Evolutionary conservation across 2,329 filamentous ascomycete genomes (phyloP), one percentile per base, ranked within the genome.

Genomic region (Colletotrichum eremochloae): DNA sequence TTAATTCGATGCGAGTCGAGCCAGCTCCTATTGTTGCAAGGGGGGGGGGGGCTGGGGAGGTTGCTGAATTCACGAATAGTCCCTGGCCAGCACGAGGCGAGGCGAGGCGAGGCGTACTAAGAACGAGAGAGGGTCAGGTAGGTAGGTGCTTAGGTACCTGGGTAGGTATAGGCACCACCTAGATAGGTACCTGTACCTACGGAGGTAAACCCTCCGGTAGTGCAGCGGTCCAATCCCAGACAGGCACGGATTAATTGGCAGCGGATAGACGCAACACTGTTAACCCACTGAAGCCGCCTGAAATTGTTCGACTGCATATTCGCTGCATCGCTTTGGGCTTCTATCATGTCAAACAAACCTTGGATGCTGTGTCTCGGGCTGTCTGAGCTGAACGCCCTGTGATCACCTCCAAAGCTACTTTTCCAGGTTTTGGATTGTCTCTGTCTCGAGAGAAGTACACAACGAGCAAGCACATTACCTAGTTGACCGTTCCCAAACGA

Each of bases 51-150:
- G 65, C 58, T 72, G 58, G 64, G 57, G 50, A 33, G 11, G 53
- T 56, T 70, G 44, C 44, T 48, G 63, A 48, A 67, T 60, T 55
- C 67, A 60, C 46, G 31, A 70, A 60, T 11, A 46, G 63, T 33
- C 63, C 67, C 24, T 18, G 67, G 55, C 67, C 33, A 40, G 55
- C 24, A 24, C 55, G 55, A 66, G 55, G 56, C 63, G 36, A 61
- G 40, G 31, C 33, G 33, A 33, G 20, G 18, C 46, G n/a, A 36
- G 42, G 14, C 40, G 14, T 15, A 18, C 36, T 36, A 60, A 48
- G 61, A 31, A 20, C 31, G 44, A n/a, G 36, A 52, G 14, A 29
- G 24, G 56, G 56, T 33, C 63, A 44, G 44, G 44, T 46, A n/a
- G 44, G 44, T 46, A n/a, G 44, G 44, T 46, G n/a, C 33, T 8